phyloP scores from a whole-genome alignment of 1,284 basidiomycete species.

The Cutaneotrichosporon dermatis region DNA sequence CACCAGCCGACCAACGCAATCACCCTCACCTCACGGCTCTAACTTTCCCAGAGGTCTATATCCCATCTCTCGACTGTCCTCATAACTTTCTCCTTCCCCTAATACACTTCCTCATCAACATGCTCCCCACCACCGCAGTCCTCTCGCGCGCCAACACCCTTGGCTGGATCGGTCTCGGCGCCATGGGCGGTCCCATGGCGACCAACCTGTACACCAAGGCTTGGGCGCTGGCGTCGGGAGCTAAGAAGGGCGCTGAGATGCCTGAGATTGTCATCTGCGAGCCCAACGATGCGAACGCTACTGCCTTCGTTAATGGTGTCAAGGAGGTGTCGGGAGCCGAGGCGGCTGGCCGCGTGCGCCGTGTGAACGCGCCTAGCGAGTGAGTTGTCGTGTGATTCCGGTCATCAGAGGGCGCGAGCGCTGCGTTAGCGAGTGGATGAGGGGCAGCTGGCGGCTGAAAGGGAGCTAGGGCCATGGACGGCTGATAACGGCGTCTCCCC shows the following conservation, averaged over 20 bases:
- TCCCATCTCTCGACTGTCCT: too few species aligned
- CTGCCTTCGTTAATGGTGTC: constrained; percentile 26
- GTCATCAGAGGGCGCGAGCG: background rate
- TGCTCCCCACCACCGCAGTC: constrained; percentile 27
- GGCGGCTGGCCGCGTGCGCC: constrained; percentile 15
- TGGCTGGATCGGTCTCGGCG: constrained; percentile 46
- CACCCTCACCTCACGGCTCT: too few species aligned
- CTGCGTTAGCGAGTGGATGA: too few species aligned
- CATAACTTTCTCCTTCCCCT: too few species aligned
- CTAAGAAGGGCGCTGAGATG: constrained; percentile 5
- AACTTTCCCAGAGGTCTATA: too few species aligned
- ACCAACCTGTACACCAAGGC: constrained; percentile 46
- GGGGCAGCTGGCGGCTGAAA: too few species aligned
- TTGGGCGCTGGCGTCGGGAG: constrained; percentile 17
- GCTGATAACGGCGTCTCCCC: too few species aligned
- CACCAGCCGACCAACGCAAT: too few species aligned
- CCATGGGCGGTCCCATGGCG: constrained; percentile 47
- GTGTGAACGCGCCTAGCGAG: constrained; percentile 9
- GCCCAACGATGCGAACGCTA: constrained; percentile 29
- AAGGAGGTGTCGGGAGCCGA: constrained; percentile 6
- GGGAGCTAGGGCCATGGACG: too few species aligned
- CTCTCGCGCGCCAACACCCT: constrained; percentile 33
- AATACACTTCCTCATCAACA: too few species aligned
- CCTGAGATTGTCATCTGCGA: constrained; percentile 44
- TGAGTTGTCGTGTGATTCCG: constrained; percentile 5